Conservation (phyloP, 1,284 basidiomycete genomes). For the Volvariella volvacea region DNA sequence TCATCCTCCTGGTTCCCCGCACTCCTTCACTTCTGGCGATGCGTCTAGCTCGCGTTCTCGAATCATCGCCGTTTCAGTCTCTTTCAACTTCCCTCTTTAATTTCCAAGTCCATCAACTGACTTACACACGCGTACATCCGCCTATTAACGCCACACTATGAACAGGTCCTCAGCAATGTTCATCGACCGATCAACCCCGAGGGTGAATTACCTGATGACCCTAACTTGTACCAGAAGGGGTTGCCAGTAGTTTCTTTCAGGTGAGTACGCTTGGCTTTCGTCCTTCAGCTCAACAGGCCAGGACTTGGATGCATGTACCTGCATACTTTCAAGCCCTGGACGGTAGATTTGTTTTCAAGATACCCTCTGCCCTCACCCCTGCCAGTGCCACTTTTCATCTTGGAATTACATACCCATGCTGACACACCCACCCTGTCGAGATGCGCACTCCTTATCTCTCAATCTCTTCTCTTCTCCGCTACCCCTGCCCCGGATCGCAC, state of each 20-base stretch:
- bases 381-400: too few species aligned
- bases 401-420: too few species aligned
- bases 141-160: too few species aligned
- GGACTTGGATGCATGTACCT: too few species aligned
- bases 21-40: not conserved
- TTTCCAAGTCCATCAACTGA: not conserved
- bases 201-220: conserved; percentile 25
- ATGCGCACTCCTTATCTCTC: too few species aligned
- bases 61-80: not conserved
- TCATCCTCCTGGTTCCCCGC: too few species aligned
- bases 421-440: too few species aligned
- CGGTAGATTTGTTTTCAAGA: too few species aligned
- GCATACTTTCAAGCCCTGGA: too few species aligned
- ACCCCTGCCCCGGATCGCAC: too few species aligned
- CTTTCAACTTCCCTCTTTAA: not conserved
- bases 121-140: not conserved
- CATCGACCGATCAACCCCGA: conserved; percentile 21
- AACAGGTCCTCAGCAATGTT: conserved; percentile 32
- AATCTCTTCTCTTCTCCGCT: too few species aligned
- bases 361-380: too few species aligned
- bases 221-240: conserved; percentile 43
- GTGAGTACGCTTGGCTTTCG: conserved; percentile 15
- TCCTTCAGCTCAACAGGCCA: not conserved
- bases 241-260: conserved; percentile 71
- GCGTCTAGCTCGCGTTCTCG: not conserved